phyloP scores from a whole-genome alignment of 345 rosid species.

The Balakata baccata region DNA sequence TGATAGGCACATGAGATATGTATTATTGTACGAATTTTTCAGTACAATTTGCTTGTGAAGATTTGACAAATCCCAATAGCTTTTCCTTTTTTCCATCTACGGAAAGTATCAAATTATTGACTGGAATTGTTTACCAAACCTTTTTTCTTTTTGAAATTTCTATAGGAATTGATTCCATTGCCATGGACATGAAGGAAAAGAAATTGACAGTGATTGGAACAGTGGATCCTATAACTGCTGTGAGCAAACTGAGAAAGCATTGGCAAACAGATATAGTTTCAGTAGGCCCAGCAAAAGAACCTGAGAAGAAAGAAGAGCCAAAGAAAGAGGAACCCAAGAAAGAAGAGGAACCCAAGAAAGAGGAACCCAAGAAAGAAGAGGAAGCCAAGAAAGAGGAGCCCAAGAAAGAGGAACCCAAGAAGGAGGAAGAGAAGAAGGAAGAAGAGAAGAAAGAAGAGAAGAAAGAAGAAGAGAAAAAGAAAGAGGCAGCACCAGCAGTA shows the following conservation, averaged over 20 bases:
- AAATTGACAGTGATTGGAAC: conserved; percentile 70
- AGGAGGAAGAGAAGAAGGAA: conserved; percentile 39
- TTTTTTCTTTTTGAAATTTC: background rate
- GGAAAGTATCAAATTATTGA: no score
- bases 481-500: conserved; percentile 7
- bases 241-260: conserved; percentile 72
- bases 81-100: background rate
- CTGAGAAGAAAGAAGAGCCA: conserved; percentile 65
- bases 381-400: conserved; percentile 47
- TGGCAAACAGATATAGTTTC: conserved; percentile 65
- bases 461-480: conserved; percentile 30
- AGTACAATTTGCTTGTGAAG: background rate
- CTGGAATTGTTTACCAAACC: background rate
- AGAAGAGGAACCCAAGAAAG: conserved; percentile 47
- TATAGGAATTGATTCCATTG: conserved; percentile 74
- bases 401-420: conserved; percentile 55
- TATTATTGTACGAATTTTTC: background rate
- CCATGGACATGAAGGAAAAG: conserved; percentile 79
- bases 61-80: background rate
- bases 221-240: conserved; percentile 66
- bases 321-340: conserved; percentile 67
- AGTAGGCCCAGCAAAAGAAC: conserved; percentile 85
- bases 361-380: conserved; percentile 52
- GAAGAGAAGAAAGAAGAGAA: conserved; percentile 42
- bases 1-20: conserved; percentile 3